Conservation (phyloP, 805 yeast genomes). For the Wickerhamomyces pijperi region DNA sequence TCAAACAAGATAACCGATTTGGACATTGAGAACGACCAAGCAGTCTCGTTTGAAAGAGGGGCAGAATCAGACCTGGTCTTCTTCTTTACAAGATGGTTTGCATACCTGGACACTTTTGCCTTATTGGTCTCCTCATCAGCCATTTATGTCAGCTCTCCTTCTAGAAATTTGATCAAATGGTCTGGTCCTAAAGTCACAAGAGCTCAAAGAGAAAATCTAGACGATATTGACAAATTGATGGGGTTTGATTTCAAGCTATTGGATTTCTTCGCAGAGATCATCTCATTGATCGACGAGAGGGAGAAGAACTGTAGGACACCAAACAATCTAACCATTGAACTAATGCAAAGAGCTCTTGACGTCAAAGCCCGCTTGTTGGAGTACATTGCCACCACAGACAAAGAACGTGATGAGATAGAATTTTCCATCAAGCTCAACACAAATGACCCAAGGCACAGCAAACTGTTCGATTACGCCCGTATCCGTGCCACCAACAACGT, state of each 20-base stretch:
- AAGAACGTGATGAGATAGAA: constrained; percentile 19
- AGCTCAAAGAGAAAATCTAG: constrained; percentile 15
- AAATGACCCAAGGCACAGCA: constrained; percentile 2
- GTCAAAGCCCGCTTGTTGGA: constrained; percentile 22
- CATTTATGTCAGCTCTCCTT: constrained; percentile 13
- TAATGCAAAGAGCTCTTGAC: constrained; percentile 26
- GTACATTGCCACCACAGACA: constrained; percentile 14
- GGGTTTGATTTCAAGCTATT: constrained; percentile 60
- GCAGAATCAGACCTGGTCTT: constrained; percentile 22
- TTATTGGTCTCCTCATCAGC: constrained; percentile 41
- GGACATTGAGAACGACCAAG: not conserved
- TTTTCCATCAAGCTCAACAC: constrained; percentile 5
- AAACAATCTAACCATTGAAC: constrained; percentile 1
- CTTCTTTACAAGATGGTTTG: constrained; percentile 59
- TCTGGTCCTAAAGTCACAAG: constrained; percentile 7
- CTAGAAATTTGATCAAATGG: constrained; percentile 19
- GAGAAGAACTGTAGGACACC: constrained; percentile 10
- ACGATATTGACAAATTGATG: constrained; percentile 46
- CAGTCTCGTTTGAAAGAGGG: constrained; percentile 9
- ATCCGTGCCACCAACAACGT: constrained; percentile 39
- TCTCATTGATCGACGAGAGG: constrained; percentile 25
- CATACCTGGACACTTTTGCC: constrained; percentile 55
- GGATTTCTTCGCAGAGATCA: constrained; percentile 43
- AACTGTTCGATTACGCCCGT: constrained; percentile 12
- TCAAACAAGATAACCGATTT: not conserved